A percentile compares a stretch with the other conserved stretches of the same genome.
Conservation (phyloP, 441 rosid genomes). For the Geranium incanum region DNA sequence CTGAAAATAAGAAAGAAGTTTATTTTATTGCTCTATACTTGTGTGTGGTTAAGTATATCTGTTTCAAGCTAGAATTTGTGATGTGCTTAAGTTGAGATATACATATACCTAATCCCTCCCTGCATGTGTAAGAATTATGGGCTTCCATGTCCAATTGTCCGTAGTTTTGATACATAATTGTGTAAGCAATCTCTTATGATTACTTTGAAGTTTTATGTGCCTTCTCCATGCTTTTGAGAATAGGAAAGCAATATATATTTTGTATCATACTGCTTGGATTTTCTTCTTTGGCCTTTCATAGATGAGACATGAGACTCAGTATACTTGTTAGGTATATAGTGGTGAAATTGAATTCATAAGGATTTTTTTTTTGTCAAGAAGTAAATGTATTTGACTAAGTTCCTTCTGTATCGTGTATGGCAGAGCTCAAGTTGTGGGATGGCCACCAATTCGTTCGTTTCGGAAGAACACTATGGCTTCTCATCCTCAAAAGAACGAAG, state of each 20-base stretch:
- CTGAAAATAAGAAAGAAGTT: not conserved
- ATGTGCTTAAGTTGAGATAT: not conserved
- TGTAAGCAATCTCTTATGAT: not conserved
- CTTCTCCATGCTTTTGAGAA: not conserved
- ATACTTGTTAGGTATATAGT: not conserved
- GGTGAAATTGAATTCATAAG: not conserved
- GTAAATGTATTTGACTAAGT: slow-evolving; percentile 8
- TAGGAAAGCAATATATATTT: not conserved
- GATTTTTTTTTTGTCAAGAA: no score
- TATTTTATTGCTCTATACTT: not conserved
- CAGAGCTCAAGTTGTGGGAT: slow-evolving; percentile 59
- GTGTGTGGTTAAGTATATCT: not conserved
- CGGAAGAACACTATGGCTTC: slow-evolving; percentile 51
- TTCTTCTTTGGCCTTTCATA: no score
- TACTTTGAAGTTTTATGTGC: not conserved
- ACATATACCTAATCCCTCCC: not conserved
- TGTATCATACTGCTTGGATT: not conserved
- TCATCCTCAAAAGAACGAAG: slow-evolving; percentile 32
- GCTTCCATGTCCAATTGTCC: not conserved
- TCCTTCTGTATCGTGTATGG: slow-evolving; percentile 9
- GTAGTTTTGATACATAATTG: not conserved
- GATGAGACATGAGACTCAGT: no score
- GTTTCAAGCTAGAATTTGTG: not conserved
- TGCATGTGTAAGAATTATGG: not conserved
- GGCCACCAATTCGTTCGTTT: slow-evolving; percentile 57